Evolutionary conservation across 176 grass and related monocot genomes (phyloP).

Genomic region (Oryza officinalis): DNA sequence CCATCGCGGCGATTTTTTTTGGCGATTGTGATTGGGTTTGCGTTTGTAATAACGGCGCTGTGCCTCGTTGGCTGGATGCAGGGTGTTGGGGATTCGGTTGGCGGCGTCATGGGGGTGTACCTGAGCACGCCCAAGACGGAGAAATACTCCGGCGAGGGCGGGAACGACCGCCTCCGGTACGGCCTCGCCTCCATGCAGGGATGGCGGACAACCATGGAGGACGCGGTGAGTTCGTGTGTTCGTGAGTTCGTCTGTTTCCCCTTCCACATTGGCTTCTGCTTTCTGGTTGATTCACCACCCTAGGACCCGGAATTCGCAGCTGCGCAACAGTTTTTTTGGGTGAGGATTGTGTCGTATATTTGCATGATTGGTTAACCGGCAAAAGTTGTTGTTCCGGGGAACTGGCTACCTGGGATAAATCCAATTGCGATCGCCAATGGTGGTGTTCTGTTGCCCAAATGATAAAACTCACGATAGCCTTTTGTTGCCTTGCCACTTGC

Average conservation of each 20-base stretch:
- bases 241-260: background rate
- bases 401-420: background rate
- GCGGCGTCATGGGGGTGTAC: slow-evolving; percentile 70
- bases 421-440: background rate
- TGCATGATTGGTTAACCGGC: background rate
- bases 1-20: too few relatives aligned
- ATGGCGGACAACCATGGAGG: slow-evolving; percentile 96
- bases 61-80: background rate
- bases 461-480: background rate
- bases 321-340: background rate
- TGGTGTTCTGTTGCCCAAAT: background rate
- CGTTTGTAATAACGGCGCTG: too few relatives aligned
- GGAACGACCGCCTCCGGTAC: slow-evolving; percentile 57
- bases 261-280: background rate
- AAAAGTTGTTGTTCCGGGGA: background rate
- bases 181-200: slow-evolving; percentile 97
- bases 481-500: background rate
- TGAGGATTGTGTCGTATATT: background rate
- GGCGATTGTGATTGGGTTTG: too few relatives aligned
- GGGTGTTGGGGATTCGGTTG: background rate
- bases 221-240: slow-evolving; percentile 69
- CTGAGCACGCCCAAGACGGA: slow-evolving; percentile 97
- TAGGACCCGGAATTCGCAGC: background rate
- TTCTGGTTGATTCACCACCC: background rate
- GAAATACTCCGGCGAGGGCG: slow-evolving; percentile 65